phyloP scores from a whole-genome alignment of 257 asterid genomes.

The Capsicum chinense region DNA sequence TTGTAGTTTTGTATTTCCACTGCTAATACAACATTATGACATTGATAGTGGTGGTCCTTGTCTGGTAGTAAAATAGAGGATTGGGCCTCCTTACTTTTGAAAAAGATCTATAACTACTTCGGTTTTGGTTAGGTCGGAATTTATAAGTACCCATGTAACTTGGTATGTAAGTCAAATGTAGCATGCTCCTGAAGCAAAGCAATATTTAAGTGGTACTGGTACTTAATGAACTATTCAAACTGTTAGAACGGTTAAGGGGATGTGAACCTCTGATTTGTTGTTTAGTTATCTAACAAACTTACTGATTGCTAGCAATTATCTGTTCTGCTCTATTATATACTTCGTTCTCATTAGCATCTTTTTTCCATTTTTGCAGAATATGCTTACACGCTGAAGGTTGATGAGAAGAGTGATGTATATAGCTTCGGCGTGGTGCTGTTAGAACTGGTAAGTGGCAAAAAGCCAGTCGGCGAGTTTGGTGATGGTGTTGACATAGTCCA shows the following conservation, averaged over 20 bases:
- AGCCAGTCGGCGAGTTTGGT: slow-evolving; percentile 95
- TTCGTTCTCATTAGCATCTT: neutral
- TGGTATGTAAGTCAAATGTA: neutral
- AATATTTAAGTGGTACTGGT: slow-evolving; percentile 15
- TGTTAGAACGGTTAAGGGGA: slow-evolving; percentile 1
- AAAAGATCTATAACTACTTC: slow-evolving; percentile 38
- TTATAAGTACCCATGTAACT: slow-evolving; percentile 20
- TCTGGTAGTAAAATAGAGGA: neutral
- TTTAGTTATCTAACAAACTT: neutral
- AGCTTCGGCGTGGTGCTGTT: slow-evolving; percentile 91
- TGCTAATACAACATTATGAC: neutral
- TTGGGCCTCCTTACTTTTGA: slow-evolving; percentile 4
- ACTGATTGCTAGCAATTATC: neutral
- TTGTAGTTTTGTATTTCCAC: neutral
- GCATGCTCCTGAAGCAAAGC: slow-evolving; percentile 25
- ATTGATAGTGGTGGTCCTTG: slow-evolving; percentile 23
- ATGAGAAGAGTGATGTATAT: slow-evolving; percentile 98
- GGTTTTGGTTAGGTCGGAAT: slow-evolving; percentile 25
- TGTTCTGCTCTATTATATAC: neutral
- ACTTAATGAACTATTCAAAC: slow-evolving; percentile 2
- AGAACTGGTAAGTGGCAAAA: slow-evolving; percentile 80
- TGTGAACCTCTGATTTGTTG: neutral
- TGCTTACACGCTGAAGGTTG: slow-evolving; percentile 95
- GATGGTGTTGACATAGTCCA: slow-evolving; percentile 98
- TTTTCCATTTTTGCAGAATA: slow-evolving; percentile 55